Percentiles rank a stretch among this genome's conserved stretches.
Evolutionary conservation across 2,329 filamentous ascomycete species (phyloP).

Genomic region (Ophiostoma sp.): DNA sequence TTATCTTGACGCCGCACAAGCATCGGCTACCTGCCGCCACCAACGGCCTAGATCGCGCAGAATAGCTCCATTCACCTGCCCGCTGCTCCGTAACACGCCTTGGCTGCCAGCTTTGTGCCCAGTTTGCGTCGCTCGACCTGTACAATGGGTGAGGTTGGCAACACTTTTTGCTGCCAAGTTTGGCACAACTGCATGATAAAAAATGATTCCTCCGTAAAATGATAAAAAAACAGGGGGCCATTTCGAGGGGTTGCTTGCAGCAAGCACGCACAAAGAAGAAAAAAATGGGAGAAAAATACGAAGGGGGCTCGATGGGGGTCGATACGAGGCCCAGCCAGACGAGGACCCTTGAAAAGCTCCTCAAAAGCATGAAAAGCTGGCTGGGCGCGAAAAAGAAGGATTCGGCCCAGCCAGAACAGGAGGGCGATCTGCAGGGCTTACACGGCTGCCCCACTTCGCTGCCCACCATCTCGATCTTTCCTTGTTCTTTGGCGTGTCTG

Average conservation of each 20-base stretch:
- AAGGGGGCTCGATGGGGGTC: not conserved
- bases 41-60: not conserved
- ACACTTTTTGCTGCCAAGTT: not conserved
- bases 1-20: slow-evolving; percentile 2
- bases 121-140: not conserved
- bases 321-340: slow-evolving; percentile 3
- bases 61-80: not conserved
- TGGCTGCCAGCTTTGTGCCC: not conserved
- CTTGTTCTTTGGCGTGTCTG: not conserved
- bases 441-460: slow-evolving; percentile 24
- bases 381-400: slow-evolving; percentile 2
- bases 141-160: not conserved
- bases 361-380: slow-evolving; percentile 2
- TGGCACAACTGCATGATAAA: not conserved
- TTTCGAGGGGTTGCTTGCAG: not conserved
- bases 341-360: not conserved
- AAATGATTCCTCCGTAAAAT: not conserved
- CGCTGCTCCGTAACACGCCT: not conserved
- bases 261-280: slow-evolving; percentile 1
- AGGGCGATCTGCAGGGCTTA: slow-evolving; percentile 26
- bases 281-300: not conserved
- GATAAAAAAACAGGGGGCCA: not conserved
- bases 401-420: not conserved
- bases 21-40: not conserved
- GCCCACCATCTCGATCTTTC: slow-evolving; percentile 23